A percentile compares a stretch with the other conserved stretches of the same genome.
Evolutionary conservation across 768 basidiomycete genomes (phyloP).

Genomic region (Suillus occidentalis): DNA sequence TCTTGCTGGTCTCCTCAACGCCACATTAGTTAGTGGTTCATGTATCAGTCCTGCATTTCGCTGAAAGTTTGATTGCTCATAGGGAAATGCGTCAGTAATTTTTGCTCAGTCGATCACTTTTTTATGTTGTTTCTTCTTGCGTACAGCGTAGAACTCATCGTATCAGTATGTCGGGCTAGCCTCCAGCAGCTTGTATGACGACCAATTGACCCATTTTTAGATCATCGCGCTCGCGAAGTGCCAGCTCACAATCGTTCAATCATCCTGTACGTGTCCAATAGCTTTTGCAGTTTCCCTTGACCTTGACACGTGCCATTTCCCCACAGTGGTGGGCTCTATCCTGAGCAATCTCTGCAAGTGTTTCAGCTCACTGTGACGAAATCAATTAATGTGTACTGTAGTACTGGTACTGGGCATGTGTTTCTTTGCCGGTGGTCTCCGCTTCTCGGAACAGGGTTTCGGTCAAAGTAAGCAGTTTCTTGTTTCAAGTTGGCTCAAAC

Average conservation of each 20-base stretch:
- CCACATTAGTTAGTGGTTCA: slow-evolving; percentile 62
- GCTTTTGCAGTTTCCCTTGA: neutral
- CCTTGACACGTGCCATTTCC: neutral
- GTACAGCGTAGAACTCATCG: slow-evolving; percentile 56
- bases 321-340: slow-evolving; percentile 76
- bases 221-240: slow-evolving; percentile 81
- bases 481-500: neutral
- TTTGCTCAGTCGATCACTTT: neutral
- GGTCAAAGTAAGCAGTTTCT: slow-evolving; percentile 52
- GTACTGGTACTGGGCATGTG: slow-evolving; percentile 88
- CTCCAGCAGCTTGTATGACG: neutral
- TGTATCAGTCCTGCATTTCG: neutral
- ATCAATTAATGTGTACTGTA: slow-evolving; percentile 25
- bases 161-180: slow-evolving; percentile 55
- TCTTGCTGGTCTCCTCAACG: slow-evolving; percentile 80
- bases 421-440: slow-evolving; percentile 78
- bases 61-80: neutral
- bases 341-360: slow-evolving; percentile 68
- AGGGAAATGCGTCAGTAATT: slow-evolving; percentile 33
- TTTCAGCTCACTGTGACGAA: neutral
- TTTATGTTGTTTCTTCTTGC: neutral
- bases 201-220: slow-evolving; percentile 35
- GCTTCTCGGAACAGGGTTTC: slow-evolving; percentile 78
- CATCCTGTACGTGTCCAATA: slow-evolving; percentile 49
- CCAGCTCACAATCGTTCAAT: slow-evolving; percentile 78